Evolutionary conservation across 2,329 filamentous ascomycete genomes (phyloP), one percentile per base, ranked within the genome.

Genomic region (Paraphaeosphaeria sporulosa): DNA sequence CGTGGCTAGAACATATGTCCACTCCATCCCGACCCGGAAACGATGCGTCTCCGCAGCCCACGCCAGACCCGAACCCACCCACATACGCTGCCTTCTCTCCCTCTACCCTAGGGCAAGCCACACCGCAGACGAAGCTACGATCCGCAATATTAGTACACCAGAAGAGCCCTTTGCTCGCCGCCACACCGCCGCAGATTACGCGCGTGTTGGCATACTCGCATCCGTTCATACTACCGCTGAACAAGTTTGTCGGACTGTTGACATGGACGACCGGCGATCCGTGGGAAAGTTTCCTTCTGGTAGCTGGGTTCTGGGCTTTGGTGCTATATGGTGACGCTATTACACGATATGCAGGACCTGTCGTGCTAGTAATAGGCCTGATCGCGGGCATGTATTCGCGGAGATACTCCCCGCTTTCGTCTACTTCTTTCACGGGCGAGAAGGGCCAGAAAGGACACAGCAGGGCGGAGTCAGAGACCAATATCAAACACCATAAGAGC

Each of bases 91-190:
- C 92, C 71, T 99, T 99, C 82, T 95, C 94, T 5, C 94, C 95
- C 34, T 86, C 90, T 23, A 92, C 90, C 23, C 86, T 94, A 67
- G 90, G 88, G 47, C 87, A 90, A 58, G 86, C 86, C 40, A 85
- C 88, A 5, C 84, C 90, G 49, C 86, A 88, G 40, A 88, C 88
- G 44, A 90, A 91, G 73, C 90, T 94, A 63, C 89, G 92, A 48
- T 96, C 93, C 19, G 96, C 93, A 59, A 94, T 99, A 69, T 88
- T 98, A 68, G 94, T 99, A 21, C 94, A 98, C 79, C 94, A 97
- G 78, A 99, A 98, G 80, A 97, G 93, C 17, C 95, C 95, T 12
- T 81, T 99, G 48, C 85, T 99, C 19, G 89, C 96, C 61, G 93
- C 94, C 17, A 99, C 95, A 10, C 95, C 95, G 46, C 95, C 95